Conservation (phyloP, 1,139 yeast genomes). For the Lodderomyces orthopsilosis region DNA sequence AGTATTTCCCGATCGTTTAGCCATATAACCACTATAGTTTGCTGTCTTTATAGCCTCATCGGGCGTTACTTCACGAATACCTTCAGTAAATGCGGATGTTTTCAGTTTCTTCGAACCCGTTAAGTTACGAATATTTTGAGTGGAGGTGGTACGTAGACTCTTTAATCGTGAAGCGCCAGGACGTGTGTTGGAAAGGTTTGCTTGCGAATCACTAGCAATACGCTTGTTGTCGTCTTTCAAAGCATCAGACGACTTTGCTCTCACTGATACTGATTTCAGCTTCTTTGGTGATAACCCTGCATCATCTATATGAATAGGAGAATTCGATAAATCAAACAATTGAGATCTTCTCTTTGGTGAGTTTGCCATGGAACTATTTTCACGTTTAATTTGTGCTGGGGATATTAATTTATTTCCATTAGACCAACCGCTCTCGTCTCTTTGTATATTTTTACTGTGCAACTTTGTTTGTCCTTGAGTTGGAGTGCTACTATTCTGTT, state of each 20-base stretch:
- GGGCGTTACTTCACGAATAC: conserved; percentile 74
- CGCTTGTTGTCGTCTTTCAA: conserved; percentile 28
- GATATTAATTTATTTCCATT: conserved; percentile 19
- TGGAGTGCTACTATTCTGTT: conserved; percentile 9
- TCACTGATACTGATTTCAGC: conserved; percentile 25
- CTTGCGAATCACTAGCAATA: conserved; percentile 27
- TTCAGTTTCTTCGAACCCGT: conserved; percentile 53
- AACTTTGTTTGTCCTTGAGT: neutral
- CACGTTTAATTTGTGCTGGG: conserved; percentile 25
- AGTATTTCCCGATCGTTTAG: conserved; percentile 77
- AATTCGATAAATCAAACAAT: conserved; percentile 9
- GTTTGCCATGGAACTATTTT: conserved; percentile 5
- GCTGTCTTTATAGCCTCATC: conserved; percentile 77
- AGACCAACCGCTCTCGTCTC: conserved; percentile 3
- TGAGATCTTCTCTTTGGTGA: conserved; percentile 6
- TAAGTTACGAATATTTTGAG: conserved; percentile 43
- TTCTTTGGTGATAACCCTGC: conserved; percentile 39
- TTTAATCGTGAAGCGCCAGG: conserved; percentile 30
- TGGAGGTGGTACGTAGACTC: conserved; percentile 42
- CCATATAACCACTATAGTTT: conserved; percentile 90
- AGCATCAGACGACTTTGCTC: conserved; percentile 9
- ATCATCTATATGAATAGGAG: conserved; percentile 30
- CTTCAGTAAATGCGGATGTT: conserved; percentile 93
- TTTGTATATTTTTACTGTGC: conserved; percentile 9
- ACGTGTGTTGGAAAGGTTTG: conserved; percentile 7